phyloP scores from a whole-genome alignment of 345 rosid genomes.

The Syzygium grande region DNA sequence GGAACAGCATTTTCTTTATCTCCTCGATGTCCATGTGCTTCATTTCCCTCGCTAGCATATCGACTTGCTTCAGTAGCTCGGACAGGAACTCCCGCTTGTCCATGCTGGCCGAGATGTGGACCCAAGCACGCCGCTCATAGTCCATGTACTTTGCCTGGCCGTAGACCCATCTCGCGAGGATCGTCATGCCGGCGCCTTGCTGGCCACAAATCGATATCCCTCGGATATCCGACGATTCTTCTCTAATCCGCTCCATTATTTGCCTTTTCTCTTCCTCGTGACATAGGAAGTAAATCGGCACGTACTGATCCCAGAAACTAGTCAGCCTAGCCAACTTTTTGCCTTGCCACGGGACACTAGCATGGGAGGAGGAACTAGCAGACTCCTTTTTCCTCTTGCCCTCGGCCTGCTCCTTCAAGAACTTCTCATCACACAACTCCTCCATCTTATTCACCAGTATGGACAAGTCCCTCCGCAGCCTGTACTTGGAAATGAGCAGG shows the following conservation, averaged over 20 bases:
- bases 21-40: background rate
- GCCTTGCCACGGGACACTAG: too few relatives aligned
- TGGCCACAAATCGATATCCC: background rate
- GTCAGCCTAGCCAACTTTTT: too few relatives aligned
- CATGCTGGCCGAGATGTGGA: background rate
- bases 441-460: too few relatives aligned
- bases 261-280: background rate
- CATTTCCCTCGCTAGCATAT: background rate
- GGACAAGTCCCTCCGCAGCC: too few relatives aligned
- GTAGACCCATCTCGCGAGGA: background rate
- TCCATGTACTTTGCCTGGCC: background rate
- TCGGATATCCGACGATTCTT: too few relatives aligned
- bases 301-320: too few relatives aligned
- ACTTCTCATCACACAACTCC: too few relatives aligned
- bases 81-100: background rate
- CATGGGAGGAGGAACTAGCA: too few relatives aligned
- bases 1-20: background rate
- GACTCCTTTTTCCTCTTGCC: too few relatives aligned
- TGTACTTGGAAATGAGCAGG: too few relatives aligned
- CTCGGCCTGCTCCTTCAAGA: too few relatives aligned
- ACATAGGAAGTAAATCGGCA: too few relatives aligned
- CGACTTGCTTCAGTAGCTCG: background rate
- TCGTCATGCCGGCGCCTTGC: background rate
- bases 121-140: constrained; percentile 11
- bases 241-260: background rate